phyloP scores from a whole-genome alignment of 2,329 filamentous ascomycete species.

The Fonsecaea monophora region DNA sequence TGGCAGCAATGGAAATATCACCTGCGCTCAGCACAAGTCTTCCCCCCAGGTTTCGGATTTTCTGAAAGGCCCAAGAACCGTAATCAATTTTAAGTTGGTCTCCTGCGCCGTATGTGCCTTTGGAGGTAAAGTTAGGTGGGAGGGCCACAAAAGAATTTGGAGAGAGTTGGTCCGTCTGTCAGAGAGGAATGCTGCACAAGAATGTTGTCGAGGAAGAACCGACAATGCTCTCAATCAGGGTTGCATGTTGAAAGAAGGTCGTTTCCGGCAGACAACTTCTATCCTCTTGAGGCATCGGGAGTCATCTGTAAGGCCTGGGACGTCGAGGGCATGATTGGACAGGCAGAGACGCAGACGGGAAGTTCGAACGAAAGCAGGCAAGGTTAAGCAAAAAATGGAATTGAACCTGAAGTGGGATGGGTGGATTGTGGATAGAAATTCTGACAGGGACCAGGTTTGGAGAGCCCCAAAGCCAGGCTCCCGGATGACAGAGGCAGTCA shows the following conservation, averaged over 20 bases:
- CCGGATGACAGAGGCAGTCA: conserved; percentile 10
- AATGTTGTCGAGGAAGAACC: conserved; percentile 16
- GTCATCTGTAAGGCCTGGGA: conserved; percentile 26
- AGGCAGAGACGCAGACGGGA: conserved; percentile 23
- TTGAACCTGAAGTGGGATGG: conserved; percentile 21
- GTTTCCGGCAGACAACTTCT: conserved; percentile 11
- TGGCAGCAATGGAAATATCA: neutral
- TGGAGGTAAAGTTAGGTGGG: neutral
- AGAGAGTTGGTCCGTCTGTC: conserved; percentile 24
- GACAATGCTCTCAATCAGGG: conserved; percentile 13
- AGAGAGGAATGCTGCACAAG: conserved; percentile 26
- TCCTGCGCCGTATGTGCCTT: conserved; percentile 8
- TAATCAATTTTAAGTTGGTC: conserved; percentile 3
- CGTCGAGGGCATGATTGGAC: conserved; percentile 30
- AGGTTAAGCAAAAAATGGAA: conserved; percentile 23
- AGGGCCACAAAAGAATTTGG: conserved; percentile 3
- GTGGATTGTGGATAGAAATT: conserved; percentile 26
- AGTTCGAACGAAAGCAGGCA: conserved; percentile 19
- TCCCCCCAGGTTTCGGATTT: conserved; percentile 15
- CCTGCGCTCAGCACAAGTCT: conserved; percentile 1
- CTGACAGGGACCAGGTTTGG: conserved; percentile 33
- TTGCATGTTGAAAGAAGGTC: conserved; percentile 9
- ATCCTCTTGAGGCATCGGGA: conserved; percentile 30
- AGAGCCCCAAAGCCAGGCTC: conserved; percentile 12
- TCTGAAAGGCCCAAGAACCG: neutral